Percentiles rank a stretch among this genome's conserved stretches.
Evolutionary conservation across 1,284 basidiomycete genomes (phyloP).

Genomic region (Jaminaea rosea): DNA sequence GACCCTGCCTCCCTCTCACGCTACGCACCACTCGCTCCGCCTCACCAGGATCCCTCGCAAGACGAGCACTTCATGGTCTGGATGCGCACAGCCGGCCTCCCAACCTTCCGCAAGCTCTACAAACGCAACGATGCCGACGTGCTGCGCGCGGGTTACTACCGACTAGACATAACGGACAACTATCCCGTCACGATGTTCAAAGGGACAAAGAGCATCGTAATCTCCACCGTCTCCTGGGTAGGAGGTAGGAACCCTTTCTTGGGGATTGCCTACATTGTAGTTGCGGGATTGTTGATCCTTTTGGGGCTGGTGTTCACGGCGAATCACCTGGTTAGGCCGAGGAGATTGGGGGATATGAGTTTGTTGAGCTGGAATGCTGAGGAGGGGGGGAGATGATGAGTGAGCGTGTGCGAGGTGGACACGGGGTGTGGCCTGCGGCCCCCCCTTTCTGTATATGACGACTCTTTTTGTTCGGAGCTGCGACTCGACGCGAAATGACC

Average conservation of each 20-base stretch:
- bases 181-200: constrained; percentile 85
- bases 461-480: too few species aligned
- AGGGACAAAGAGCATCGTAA: constrained; percentile 92
- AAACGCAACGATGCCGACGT: constrained; percentile 74
- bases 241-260: constrained; percentile 96
- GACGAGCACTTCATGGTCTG: constrained; percentile 98
- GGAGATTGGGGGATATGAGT: constrained; percentile 56
- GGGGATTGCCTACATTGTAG: constrained; percentile 89
- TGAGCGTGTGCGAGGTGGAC: too few species aligned
- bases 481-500: too few species aligned
- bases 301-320: constrained; percentile 81
- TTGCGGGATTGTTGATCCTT: constrained; percentile 74
- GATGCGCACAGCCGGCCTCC: constrained; percentile 96
- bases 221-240: constrained; percentile 95
- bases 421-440: too few species aligned
- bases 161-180: constrained; percentile 71
- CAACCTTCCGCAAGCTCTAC: constrained; percentile 91
- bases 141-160: constrained; percentile 68
- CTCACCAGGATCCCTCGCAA: constrained; percentile 60
- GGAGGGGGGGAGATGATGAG: too few species aligned
- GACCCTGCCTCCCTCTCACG: too few species aligned
- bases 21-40: too few species aligned
- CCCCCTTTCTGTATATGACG: too few species aligned
- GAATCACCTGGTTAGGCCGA: constrained; percentile 82
- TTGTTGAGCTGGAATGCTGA: constrained; percentile 46